phyloP scores from a whole-genome alignment of 306 rosid genomes.

The Vigna unguiculata region DNA sequence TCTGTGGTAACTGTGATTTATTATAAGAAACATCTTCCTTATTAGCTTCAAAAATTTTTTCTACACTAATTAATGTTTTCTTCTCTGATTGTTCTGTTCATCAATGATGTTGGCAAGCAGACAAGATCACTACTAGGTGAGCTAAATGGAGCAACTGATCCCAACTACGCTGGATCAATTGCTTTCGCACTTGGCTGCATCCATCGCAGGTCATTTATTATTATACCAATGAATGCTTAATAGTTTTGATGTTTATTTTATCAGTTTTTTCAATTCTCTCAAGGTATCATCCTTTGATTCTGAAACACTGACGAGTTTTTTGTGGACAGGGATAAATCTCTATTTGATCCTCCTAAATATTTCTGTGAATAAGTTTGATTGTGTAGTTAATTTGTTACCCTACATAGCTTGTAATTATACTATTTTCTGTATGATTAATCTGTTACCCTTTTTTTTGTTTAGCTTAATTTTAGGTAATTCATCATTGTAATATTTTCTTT shows the following conservation, averaged over 20 bases:
- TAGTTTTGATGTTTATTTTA: constrained; percentile 36
- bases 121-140: constrained; percentile 85
- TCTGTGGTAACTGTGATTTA: constrained; percentile 32
- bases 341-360: too few relatives aligned
- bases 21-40: constrained; percentile 21
- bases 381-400: too few relatives aligned
- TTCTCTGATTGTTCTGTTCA: constrained; percentile 38
- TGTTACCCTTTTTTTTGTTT: too few relatives aligned
- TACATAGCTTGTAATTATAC: too few relatives aligned
- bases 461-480: too few relatives aligned
- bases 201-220: constrained; percentile 81
- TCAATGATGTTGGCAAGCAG: constrained; percentile 58
- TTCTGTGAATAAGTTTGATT: too few relatives aligned
- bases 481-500: too few relatives aligned
- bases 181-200: constrained; percentile 97
- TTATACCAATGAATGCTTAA: background rate
- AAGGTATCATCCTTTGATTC: constrained; percentile 14
- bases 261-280: constrained; percentile 16
- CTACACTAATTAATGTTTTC: background rate
- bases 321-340: too few relatives aligned
- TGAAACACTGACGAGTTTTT: constrained; percentile 5
- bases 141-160: constrained; percentile 74
- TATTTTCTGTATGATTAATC: too few relatives aligned
- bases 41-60: constrained; percentile 13
- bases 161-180: constrained; percentile 85